Percentiles rank a stretch among this genome's conserved stretches.
phyloP scores from a whole-genome alignment of 1,139 yeast genomes.

The Spathaspora sp. region DNA sequence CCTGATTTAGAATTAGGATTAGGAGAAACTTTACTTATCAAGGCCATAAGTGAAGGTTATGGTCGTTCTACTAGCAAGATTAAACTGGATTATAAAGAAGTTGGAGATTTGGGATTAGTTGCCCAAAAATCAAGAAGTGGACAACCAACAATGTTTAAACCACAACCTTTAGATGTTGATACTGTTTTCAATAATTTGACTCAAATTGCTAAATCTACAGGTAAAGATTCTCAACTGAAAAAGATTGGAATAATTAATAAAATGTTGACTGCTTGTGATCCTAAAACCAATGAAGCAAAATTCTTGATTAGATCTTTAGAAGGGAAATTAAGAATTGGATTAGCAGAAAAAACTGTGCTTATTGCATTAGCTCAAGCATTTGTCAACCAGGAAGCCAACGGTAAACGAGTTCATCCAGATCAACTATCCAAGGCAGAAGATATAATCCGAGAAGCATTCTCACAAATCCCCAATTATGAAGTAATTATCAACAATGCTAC shows the following conservation, averaged over 20 bases:
- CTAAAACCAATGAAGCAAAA: slow-evolving; percentile 75
- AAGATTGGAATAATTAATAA: slow-evolving; percentile 78
- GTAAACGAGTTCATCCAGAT: slow-evolving; percentile 35
- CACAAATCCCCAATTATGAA: slow-evolving; percentile 91
- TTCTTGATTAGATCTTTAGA: slow-evolving; percentile 86
- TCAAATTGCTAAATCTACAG: slow-evolving; percentile 75
- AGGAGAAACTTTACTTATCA: slow-evolving; percentile 84
- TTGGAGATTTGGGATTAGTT: slow-evolving; percentile 89
- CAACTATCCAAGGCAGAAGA: slow-evolving; percentile 65
- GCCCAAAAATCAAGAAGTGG: slow-evolving; percentile 82
- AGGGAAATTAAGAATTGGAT: slow-evolving; percentile 88
- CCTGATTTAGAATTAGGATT: slow-evolving; percentile 85
- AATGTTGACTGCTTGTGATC: slow-evolving; percentile 82
- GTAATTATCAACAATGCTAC: slow-evolving; percentile 66
- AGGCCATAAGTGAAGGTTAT: slow-evolving; percentile 87
- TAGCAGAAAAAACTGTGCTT: slow-evolving; percentile 90
- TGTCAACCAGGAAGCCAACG: slow-evolving; percentile 51
- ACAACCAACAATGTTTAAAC: slow-evolving; percentile 93
- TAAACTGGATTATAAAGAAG: slow-evolving; percentile 69
- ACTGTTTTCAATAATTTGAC: slow-evolving; percentile 73
- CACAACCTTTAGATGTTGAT: slow-evolving; percentile 72
- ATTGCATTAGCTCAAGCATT: slow-evolving; percentile 84
- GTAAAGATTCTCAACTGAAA: slow-evolving; percentile 78
- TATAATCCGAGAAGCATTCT: slow-evolving; percentile 77
- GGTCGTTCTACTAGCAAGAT: slow-evolving; percentile 75